Base-by-base conservation (phyloP, 768 basidiomycete genomes). In the Lentinula aciculospora region DNA sequence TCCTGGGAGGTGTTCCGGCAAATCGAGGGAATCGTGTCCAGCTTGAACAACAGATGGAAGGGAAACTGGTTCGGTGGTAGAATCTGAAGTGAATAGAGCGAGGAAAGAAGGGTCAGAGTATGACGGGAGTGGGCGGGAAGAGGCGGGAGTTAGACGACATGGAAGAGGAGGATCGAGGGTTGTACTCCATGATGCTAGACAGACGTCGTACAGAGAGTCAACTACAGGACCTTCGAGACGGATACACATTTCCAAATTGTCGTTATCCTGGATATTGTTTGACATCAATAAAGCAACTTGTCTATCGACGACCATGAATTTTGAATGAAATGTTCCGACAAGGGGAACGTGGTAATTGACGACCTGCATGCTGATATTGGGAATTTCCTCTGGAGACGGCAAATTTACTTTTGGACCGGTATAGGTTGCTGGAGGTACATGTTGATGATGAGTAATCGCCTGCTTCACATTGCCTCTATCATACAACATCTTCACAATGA, bases 181-280 rank as follows among this genome's bases (percentile, higher is more conserved):
- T 44, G 79, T 76, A 61, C 71, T 74, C 83, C 84, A 88, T 45
- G 80, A 80, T 55, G 86, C 73, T 49, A 89, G 77, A 13, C 83
- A 82, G 69, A 80, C 81, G 68, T 89, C 88, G 69, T 87, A 88
- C 61, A 89, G 74, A 4, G 81, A 74, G 57, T 88, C 78, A 58
- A 89, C 87, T 53, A 89, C 77, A 0, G 83, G 82, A 0, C 87
- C 87, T 64, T 89, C 87, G 42, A 88, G 74, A 61, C 87, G 85
- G 28, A 6, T 48, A 57, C 60, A 61, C 62, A 63, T 65, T 36
- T 66, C 64, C 47, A 67, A 4, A 36, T 67, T 64, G 45, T 61
- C 62, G 17, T 77, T 74, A 61, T 83, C 80, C 69, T 86, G 85
- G 39, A 88, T 84, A 57, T 88, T 88, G 69, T 87, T 87, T 50